Evolutionary conservation across 2,329 filamentous ascomycete genomes (phyloP).

Genomic region (Pezicula rhizophila): DNA sequence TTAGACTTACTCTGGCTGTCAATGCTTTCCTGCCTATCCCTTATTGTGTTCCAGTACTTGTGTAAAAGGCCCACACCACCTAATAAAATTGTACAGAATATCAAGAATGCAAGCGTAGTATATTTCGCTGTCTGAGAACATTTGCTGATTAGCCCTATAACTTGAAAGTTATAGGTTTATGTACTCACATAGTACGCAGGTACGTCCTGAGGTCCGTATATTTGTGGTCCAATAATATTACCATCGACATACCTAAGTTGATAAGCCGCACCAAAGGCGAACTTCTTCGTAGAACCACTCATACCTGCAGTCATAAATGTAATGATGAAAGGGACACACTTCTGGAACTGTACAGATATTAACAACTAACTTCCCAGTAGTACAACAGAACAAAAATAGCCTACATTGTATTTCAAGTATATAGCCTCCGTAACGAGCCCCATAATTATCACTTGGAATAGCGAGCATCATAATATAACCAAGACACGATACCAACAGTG

Average conservation of each 20-base stretch:
- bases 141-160: no score
- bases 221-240: constrained; percentile 51
- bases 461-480: background rate
- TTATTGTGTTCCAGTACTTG: background rate
- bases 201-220: constrained; percentile 43
- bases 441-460: background rate
- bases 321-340: background rate
- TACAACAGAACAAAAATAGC: background rate
- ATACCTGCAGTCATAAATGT: background rate
- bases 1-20: background rate
- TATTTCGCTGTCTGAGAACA: background rate
- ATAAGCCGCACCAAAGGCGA: background rate
- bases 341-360: background rate
- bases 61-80: background rate
- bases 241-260: constrained; percentile 31
- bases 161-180: no score
- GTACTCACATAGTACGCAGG: constrained; percentile 32
- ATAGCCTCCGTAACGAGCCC: background rate
- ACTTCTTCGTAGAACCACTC: background rate
- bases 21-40: background rate
- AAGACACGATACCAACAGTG: background rate
- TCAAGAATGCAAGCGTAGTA: background rate
- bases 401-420: background rate
- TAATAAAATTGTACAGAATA: background rate
- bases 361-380: background rate